These are phyloP conservation scores for Metarhizium sp. DNA, from an alignment of 2,329 filamentous ascomycete species.

Conservation along the genomic window DNA sequence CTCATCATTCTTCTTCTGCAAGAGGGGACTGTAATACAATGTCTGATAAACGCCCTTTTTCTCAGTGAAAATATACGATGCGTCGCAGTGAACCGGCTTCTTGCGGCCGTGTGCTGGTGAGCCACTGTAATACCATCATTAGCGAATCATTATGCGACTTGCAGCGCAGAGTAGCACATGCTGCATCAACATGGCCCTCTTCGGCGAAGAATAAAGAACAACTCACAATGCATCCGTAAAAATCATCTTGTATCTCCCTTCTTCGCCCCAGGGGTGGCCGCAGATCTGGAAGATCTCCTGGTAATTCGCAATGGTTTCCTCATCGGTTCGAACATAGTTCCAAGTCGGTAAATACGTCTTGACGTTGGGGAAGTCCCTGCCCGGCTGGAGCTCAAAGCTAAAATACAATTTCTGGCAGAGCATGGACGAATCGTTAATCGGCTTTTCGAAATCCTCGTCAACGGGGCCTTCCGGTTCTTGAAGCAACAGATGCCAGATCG, in stretches of 20 bases:
- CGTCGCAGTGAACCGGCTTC: constrained; percentile 7
- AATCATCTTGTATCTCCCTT: constrained; percentile 4
- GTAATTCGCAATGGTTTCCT: constrained; percentile 9
- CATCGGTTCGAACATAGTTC: constrained; percentile 10
- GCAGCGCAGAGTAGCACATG: background rate
- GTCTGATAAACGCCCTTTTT: constrained; percentile 10
- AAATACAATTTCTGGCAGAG: constrained; percentile 8
- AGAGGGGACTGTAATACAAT: constrained; percentile 8
- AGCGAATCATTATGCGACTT: background rate
- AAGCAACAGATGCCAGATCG: constrained; percentile 9
- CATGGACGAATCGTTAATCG: constrained; percentile 2
- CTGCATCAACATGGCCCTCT: background rate
- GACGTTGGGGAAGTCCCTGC: constrained; percentile 7
- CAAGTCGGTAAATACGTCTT: constrained; percentile 9
- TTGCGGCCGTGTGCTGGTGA: background rate
- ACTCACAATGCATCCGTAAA: constrained; percentile 9
- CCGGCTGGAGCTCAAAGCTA: constrained; percentile 8
- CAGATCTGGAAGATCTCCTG: constrained; percentile 6
- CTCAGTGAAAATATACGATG: constrained; percentile 5
- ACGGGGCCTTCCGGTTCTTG: constrained; percentile 7
- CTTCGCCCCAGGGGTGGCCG: constrained; percentile 6
- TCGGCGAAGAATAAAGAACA: background rate
- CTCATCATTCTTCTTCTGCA: background rate
- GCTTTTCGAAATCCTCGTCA: constrained; percentile 7
- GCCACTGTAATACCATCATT: constrained; percentile 1